These are phyloP conservation scores for Cicer yamashitae DNA, from an alignment of 306 rosid genomes.

Conservation along the genomic window DNA sequence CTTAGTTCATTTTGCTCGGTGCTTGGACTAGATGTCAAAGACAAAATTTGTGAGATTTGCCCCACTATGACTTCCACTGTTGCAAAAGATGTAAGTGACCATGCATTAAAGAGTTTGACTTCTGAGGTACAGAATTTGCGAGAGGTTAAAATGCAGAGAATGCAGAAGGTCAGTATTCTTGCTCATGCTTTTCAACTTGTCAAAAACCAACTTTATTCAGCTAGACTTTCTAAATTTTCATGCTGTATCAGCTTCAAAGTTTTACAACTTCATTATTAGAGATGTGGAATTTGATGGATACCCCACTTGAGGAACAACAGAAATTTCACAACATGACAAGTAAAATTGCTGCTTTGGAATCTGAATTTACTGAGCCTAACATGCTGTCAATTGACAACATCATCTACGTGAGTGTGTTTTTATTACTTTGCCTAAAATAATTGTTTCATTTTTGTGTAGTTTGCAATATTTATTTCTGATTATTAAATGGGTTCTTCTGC, in stretches of 20 bases:
- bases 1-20: slow-evolving; percentile 50
- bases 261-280: slow-evolving; percentile 63
- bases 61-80: slow-evolving; percentile 51
- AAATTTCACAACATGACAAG: slow-evolving; percentile 64
- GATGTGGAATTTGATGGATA: slow-evolving; percentile 84
- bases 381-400: slow-evolving; percentile 61
- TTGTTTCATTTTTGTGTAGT: not conserved
- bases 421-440: not conserved
- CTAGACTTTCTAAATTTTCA: slow-evolving; percentile 28
- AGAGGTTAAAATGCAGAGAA: slow-evolving; percentile 68
- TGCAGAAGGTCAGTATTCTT: slow-evolving; percentile 57
- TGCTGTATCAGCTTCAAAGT: slow-evolving; percentile 61
- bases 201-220: slow-evolving; percentile 3
- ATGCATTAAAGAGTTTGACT: slow-evolving; percentile 55
- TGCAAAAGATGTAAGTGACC: slow-evolving; percentile 53
- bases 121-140: slow-evolving; percentile 55
- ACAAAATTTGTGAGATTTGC: slow-evolving; percentile 40
- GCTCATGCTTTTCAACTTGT: slow-evolving; percentile 24
- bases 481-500: slow-evolving; percentile 14
- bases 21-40: slow-evolving; percentile 49
- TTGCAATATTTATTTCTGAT: slow-evolving; percentile 24
- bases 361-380: slow-evolving; percentile 65
- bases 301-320: slow-evolving; percentile 64
- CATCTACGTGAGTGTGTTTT: slow-evolving; percentile 58
- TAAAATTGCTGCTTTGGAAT: slow-evolving; percentile 66